Percentiles rank a stretch among this genome's conserved stretches.
phyloP scores from a whole-genome alignment of 305 asterid genomes.

The Striga hermonthica region DNA sequence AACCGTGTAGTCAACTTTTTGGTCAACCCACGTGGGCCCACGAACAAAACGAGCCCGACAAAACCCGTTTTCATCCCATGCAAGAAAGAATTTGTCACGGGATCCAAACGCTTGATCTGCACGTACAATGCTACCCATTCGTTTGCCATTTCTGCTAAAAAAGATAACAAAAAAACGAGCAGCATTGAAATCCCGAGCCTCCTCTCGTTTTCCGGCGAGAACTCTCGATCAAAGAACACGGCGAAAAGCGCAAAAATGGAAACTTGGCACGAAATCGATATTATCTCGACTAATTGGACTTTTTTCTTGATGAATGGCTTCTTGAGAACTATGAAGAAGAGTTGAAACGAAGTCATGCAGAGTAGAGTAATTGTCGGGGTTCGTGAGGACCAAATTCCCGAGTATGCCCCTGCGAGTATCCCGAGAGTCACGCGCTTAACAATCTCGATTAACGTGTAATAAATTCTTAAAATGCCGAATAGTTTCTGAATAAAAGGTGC shows the following conservation, averaged over 20 bases:
- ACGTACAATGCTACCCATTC: conserved; percentile 61
- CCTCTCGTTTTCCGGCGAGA: conserved; percentile 48
- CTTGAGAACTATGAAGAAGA: conserved; percentile 87
- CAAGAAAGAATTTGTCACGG: conserved; percentile 49
- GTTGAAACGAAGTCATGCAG: conserved; percentile 64
- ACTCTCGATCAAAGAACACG: conserved; percentile 43
- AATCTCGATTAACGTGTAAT: conserved; percentile 66
- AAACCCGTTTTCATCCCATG: conserved; percentile 57
- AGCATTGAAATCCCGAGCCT: conserved; percentile 62
- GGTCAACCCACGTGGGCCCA: conserved; percentile 47
- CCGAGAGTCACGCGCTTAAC: conserved; percentile 63
- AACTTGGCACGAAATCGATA: conserved; percentile 59
- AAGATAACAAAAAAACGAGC: conserved; percentile 49
- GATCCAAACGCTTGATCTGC: conserved; percentile 66
- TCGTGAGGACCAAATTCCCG: conserved; percentile 48
- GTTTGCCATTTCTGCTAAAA: conserved; percentile 44
- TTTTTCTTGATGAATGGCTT: conserved; percentile 89
- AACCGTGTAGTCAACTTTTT: conserved; percentile 41
- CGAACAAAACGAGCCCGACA: conserved; percentile 51
- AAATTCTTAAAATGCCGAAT: conserved; percentile 83
- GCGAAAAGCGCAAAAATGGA: conserved; percentile 52
- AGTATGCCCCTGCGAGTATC: conserved; percentile 60
- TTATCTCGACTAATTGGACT: conserved; percentile 83
- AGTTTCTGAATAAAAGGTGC: conserved; percentile 82
- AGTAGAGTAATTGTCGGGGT: conserved; percentile 55